Conservation (phyloP, 345 rosid species). For the Populus nigra region DNA sequence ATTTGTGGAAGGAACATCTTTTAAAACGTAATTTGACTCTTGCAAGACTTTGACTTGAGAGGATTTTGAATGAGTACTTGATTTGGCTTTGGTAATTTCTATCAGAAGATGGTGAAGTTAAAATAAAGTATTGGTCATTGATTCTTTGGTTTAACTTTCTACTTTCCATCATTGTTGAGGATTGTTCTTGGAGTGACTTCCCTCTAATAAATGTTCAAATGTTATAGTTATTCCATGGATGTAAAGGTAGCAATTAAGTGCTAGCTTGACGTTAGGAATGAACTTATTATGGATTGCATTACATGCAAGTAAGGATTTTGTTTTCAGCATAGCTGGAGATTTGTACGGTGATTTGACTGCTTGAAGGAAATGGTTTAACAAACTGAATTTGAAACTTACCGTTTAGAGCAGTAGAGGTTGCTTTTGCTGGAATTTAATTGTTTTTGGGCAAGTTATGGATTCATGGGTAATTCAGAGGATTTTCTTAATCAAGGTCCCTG, state of each 20-base stretch:
- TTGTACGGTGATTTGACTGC: background rate
- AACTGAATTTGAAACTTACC: background rate
- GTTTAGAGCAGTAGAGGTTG: background rate
- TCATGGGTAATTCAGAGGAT: background rate
- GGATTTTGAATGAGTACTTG: slow-evolving; percentile 5
- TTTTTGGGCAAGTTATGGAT: background rate
- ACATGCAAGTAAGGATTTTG: background rate
- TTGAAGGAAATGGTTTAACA: background rate
- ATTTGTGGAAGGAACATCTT: too few species aligned
- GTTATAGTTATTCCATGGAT: background rate
- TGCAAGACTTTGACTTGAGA: background rate
- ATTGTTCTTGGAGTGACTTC: too few species aligned
- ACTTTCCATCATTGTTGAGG: background rate
- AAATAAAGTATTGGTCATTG: background rate
- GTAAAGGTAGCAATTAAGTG: background rate
- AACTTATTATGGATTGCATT: background rate
- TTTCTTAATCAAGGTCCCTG: background rate
- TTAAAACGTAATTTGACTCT: background rate
- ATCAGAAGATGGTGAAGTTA: background rate
- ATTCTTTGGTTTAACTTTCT: background rate
- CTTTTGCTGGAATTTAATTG: background rate
- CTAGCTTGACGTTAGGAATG: background rate
- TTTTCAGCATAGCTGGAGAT: background rate
- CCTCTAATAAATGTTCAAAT: background rate
- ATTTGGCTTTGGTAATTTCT: background rate